Percentiles rank a stretch among this genome's conserved stretches.
phyloP scores from a whole-genome alignment of 371 early-diverging fungal species.

The Apophysomyces sp. region DNA sequence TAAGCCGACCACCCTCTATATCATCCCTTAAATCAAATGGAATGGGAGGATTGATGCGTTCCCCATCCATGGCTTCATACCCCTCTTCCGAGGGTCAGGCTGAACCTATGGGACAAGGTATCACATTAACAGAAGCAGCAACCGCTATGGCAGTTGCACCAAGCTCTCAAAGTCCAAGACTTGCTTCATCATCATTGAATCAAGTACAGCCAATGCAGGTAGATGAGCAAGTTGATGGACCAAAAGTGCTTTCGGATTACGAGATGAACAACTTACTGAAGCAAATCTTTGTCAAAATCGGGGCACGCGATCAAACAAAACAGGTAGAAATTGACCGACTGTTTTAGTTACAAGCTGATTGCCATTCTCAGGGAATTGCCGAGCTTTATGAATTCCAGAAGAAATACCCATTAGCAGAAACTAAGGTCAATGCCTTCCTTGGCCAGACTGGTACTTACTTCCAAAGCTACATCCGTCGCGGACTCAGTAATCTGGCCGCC shows the following conservation, averaged over 20 bases:
- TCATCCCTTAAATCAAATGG: constrained; percentile 28
- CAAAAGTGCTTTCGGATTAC: constrained; percentile 30
- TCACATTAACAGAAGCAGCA: not conserved
- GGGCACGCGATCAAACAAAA: constrained; percentile 73
- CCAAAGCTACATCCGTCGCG: constrained; percentile 77
- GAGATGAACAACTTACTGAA: constrained; percentile 59
- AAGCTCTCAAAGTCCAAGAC: constrained; percentile 1
- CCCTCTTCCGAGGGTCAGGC: constrained; percentile 12
- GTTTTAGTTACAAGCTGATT: not conserved
- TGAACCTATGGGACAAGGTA: constrained; percentile 10
- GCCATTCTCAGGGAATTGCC: constrained; percentile 57
- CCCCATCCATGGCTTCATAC: constrained; percentile 24
- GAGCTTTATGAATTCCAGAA: constrained; percentile 80
- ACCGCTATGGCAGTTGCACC: not conserved
- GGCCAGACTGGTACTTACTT: constrained; percentile 70
- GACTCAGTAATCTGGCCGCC: constrained; percentile 59
- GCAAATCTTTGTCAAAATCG: constrained; percentile 74
- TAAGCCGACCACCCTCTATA: constrained; percentile 35
- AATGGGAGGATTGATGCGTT: constrained; percentile 18
- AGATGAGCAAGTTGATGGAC: constrained; percentile 16
- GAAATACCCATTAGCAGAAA: constrained; percentile 62
- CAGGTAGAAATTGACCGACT: constrained; percentile 33
- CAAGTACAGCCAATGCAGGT: constrained; percentile 35
- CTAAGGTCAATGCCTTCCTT: constrained; percentile 60
- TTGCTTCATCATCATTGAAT: not conserved